Evolutionary conservation across 73 alveolate genomes (phyloP).

Genomic region (Symbiodinium pilosum): DNA sequence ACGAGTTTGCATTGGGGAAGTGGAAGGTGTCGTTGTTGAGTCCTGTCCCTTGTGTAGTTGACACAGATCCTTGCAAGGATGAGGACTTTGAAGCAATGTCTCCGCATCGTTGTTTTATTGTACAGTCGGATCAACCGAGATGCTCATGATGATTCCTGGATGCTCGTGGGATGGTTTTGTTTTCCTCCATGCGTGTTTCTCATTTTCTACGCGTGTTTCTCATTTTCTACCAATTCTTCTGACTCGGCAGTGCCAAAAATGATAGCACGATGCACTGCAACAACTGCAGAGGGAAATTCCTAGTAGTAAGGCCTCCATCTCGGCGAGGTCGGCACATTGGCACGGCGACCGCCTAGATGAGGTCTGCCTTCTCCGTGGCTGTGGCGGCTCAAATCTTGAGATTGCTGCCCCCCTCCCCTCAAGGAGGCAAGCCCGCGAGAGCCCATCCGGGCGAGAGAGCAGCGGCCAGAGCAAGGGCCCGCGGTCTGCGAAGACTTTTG

Average conservation of each 20-base stretch:
- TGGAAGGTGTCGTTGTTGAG: neutral
- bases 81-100: neutral
- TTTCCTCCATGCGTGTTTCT: neutral
- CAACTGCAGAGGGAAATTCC: neutral
- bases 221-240: neutral
- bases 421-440: too few relatives aligned
- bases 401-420: too few relatives aligned
- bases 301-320: too few relatives aligned
- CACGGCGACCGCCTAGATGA: too few relatives aligned
- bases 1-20: neutral
- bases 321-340: too few relatives aligned
- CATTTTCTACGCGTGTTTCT: too few relatives aligned
- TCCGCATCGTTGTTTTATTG: neutral
- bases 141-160: neutral
- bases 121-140: neutral
- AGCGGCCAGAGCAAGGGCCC: too few relatives aligned
- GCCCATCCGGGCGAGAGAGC: too few relatives aligned
- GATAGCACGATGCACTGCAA: neutral
- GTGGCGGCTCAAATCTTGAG: too few relatives aligned
- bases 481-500: too few relatives aligned
- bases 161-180: neutral
- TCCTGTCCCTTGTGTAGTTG: neutral
- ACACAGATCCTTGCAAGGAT: neutral
- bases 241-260: neutral
- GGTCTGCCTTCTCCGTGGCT: too few relatives aligned